A percentile compares a stretch with the other conserved stretches of the same genome.
These are phyloP conservation scores for Piromyces finnis DNA, from an alignment of 192 early-diverging fungal genomes.

Conservation along the genomic window DNA sequence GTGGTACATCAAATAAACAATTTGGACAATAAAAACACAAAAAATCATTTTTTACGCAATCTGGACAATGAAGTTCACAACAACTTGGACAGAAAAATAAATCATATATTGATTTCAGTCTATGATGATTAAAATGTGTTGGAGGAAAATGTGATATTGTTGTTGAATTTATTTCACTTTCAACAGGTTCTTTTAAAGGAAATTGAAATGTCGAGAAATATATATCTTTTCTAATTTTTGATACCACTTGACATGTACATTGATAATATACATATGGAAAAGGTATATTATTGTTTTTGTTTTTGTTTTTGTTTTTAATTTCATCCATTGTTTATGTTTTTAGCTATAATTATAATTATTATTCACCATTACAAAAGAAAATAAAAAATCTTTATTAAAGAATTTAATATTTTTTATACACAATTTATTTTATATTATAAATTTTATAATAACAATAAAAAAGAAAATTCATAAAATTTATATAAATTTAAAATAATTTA, in stretches of 20 bases:
- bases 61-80: conserved; percentile 56
- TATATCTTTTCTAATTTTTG: not conserved
- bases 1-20: conserved; percentile 91
- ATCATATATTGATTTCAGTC: conserved; percentile 28
- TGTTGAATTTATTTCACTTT: not conserved
- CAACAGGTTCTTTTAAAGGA: not conserved
- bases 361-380: too few species aligned
- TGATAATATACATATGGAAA: not conserved
- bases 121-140: not conserved
- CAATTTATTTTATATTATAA: too few species aligned
- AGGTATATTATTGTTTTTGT: not conserved
- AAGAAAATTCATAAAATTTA: too few species aligned
- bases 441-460: too few species aligned
- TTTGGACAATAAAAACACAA: conserved; percentile 87
- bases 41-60: conserved; percentile 69
- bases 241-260: not conserved
- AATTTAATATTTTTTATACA: too few species aligned
- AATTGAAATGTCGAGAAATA: not conserved
- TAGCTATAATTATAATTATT: too few species aligned
- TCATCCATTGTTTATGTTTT: too few species aligned
- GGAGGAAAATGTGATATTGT: not conserved
- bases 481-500: too few species aligned
- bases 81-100: conserved; percentile 86
- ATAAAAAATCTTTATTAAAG: too few species aligned
- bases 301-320: too few species aligned